A percentile compares a stretch with the other conserved stretches of the same genome.
Conservation (phyloP, 2,329 filamentous ascomycete genomes). For the Xylaria digitata region DNA sequence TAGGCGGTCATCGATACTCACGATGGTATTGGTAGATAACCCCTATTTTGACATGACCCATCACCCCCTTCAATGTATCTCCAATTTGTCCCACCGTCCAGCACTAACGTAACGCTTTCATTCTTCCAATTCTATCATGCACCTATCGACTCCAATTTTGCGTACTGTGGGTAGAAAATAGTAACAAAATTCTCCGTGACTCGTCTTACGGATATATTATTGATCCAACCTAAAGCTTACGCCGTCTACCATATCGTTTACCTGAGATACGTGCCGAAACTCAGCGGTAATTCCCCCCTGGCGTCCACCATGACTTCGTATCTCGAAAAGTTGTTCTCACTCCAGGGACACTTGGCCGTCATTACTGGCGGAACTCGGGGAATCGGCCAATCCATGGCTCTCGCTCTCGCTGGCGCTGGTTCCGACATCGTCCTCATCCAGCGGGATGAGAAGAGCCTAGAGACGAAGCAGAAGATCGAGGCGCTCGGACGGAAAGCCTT, state of each 20-base stretch:
- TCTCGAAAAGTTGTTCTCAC: conserved; percentile 58
- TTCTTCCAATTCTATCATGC: background rate
- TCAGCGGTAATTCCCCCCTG: background rate
- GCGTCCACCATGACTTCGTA: conserved; percentile 37
- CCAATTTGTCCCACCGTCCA: background rate
- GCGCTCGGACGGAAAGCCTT: conserved; percentile 71
- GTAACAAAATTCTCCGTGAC: background rate
- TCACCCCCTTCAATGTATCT: background rate
- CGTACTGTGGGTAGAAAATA: background rate
- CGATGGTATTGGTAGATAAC: background rate
- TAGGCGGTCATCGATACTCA: too few relatives aligned
- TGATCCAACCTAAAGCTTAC: too few relatives aligned
- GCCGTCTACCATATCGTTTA: background rate
- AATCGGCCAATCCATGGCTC: conserved; percentile 66
- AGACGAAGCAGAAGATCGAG: conserved; percentile 71
- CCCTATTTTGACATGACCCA: background rate
- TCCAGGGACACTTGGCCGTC: conserved; percentile 65
- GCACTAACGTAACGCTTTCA: background rate
- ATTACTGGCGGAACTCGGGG: conserved; percentile 67
- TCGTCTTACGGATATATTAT: background rate
- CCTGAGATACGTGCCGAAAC: background rate
- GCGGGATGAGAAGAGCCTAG: conserved; percentile 55
- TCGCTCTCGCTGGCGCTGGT: conserved; percentile 68
- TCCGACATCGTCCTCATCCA: conserved; percentile 66
- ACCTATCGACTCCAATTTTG: too few relatives aligned